Evolutionary conservation across 2,329 filamentous ascomycete species (phyloP).

Genomic region (Blumeriella jaapii): DNA sequence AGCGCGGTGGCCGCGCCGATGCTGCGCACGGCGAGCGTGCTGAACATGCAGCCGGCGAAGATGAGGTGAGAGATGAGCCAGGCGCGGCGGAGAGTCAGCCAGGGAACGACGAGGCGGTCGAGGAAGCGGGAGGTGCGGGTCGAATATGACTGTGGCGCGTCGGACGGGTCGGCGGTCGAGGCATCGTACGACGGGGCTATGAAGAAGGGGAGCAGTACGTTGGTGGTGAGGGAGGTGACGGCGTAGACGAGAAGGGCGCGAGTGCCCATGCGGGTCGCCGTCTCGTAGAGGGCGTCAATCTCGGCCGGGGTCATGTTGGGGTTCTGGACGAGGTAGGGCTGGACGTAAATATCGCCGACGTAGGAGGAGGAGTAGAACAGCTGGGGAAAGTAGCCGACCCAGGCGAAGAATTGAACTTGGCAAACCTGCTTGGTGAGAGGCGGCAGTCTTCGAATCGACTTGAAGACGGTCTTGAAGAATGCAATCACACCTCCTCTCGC

Average conservation of each 20-base stretch:
- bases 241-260: constrained; percentile 85
- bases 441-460: constrained; percentile 66
- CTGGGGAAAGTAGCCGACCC: constrained; percentile 93
- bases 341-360: constrained; percentile 83
- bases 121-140: constrained; percentile 32
- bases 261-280: constrained; percentile 76
- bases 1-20: constrained; percentile 63
- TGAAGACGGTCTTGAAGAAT: constrained; percentile 72
- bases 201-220: constrained; percentile 75
- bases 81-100: constrained; percentile 74
- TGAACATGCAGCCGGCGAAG: constrained; percentile 71
- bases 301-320: constrained; percentile 67
- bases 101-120: constrained; percentile 59
- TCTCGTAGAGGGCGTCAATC: constrained; percentile 70
- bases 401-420: constrained; percentile 71
- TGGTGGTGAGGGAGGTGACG: constrained; percentile 69
- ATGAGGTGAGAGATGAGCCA: constrained; percentile 83
- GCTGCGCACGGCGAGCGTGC: constrained; percentile 66
- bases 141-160: constrained; percentile 20
- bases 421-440: constrained; percentile 76
- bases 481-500: constrained; percentile 54
- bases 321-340: constrained; percentile 66
- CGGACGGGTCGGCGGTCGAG: constrained; percentile 24
- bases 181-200: constrained; percentile 65
- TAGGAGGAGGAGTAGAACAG: constrained; percentile 93